phyloP scores from a whole-genome alignment of 805 yeast genomes.

The Candida michaelii region DNA sequence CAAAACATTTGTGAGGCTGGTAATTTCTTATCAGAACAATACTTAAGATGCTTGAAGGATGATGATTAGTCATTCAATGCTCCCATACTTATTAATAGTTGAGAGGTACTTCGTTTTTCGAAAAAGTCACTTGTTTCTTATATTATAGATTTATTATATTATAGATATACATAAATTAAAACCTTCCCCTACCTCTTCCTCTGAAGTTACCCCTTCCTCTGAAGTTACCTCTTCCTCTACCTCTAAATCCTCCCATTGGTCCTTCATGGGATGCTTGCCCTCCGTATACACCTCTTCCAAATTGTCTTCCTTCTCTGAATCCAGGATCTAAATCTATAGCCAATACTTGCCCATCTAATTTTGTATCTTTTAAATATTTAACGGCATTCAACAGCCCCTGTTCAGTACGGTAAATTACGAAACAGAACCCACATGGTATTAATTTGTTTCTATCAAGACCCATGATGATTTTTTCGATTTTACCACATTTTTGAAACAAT shows the following conservation, averaged over 20 bases:
- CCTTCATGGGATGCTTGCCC: slow-evolving; percentile 84
- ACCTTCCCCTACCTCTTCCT: slow-evolving; percentile 4
- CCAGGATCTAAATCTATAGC: slow-evolving; percentile 96
- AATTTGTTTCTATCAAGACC: slow-evolving; percentile 87
- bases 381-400: slow-evolving; percentile 79
- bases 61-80: slow-evolving; percentile 1
- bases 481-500: slow-evolving; percentile 79
- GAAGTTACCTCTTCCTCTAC: slow-evolving; percentile 22
- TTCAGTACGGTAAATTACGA: slow-evolving; percentile 71
- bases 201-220: slow-evolving; percentile 11
- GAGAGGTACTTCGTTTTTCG: too few species aligned
- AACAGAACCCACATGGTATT: slow-evolving; percentile 97
- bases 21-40: slow-evolving; percentile 15
- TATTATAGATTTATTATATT: background rate
- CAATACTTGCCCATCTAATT: slow-evolving; percentile 77
- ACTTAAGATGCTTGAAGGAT: slow-evolving; percentile 13
- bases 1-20: slow-evolving; percentile 20
- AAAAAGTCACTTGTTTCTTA: too few species aligned
- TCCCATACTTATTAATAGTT: too few species aligned
- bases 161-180: background rate
- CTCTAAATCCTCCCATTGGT: slow-evolving; percentile 38
- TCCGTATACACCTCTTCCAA: slow-evolving; percentile 89
- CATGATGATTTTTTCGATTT: slow-evolving; percentile 81
- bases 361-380: slow-evolving; percentile 77
- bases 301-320: slow-evolving; percentile 91